phyloP scores from a whole-genome alignment of 169 alveolate species.

The Ichthyophthirius multifiliis region DNA sequence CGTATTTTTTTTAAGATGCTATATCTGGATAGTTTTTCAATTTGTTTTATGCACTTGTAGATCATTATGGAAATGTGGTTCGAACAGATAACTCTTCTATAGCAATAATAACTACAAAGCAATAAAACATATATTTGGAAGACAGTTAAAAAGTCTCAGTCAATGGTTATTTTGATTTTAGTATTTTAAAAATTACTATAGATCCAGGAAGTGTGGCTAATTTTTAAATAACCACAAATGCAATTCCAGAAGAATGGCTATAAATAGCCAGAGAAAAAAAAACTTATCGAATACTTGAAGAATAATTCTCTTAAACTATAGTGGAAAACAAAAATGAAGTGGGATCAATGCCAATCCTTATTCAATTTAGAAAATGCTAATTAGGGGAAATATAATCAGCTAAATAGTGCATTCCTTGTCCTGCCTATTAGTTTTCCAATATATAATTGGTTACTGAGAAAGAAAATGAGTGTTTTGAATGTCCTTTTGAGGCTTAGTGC shows the following conservation, averaged over 20 bases:
- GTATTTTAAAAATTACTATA: neutral
- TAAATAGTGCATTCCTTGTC: neutral
- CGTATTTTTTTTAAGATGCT: neutral
- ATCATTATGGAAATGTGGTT: neutral
- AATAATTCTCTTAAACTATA: neutral
- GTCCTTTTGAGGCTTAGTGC: conserved; percentile 12
- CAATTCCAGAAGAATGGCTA: neutral
- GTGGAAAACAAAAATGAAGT: neutral
- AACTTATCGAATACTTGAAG: neutral
- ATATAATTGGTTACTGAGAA: neutral
- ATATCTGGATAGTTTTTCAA: neutral
- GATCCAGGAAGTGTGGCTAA: neutral
- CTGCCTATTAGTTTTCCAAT: neutral
- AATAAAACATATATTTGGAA: neutral
- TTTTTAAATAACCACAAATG: neutral
- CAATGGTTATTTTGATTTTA: neutral
- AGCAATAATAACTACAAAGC: neutral
- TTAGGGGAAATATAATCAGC: neutral
- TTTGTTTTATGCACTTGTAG: neutral
- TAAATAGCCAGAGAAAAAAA: neutral
- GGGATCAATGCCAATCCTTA: neutral
- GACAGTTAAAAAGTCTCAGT: neutral
- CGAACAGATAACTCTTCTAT: neutral
- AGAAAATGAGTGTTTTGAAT: neutral
- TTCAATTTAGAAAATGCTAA: neutral